These are phyloP conservation scores for Aureobasidium subglaciale DNA, from an alignment of 2,329 filamentous ascomycete species.

Conservation along the genomic window DNA sequence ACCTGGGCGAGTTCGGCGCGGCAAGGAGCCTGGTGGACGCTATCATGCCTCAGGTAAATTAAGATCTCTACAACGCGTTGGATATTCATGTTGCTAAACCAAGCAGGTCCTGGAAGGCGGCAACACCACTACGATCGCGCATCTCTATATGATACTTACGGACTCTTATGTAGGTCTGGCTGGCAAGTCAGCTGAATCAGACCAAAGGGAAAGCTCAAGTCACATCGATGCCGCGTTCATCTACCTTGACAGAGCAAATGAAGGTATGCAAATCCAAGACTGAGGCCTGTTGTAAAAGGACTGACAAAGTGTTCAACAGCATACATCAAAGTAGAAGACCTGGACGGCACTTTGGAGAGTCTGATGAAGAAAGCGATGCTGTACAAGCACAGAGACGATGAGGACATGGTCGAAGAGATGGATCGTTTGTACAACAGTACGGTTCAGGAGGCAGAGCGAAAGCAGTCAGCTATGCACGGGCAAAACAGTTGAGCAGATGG, in stretches of 20 bases:
- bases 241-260: constrained; percentile 25
- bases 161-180: constrained; percentile 76
- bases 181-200: constrained; percentile 40
- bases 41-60: constrained; percentile 61
- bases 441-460: constrained; percentile 14
- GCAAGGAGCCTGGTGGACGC: constrained; percentile 58
- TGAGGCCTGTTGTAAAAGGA: neutral
- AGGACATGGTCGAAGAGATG: constrained; percentile 17
- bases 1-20: constrained; percentile 62
- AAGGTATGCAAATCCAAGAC: constrained; percentile 24
- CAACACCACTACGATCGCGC: constrained; percentile 54
- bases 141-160: constrained; percentile 62
- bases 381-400: constrained; percentile 16
- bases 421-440: constrained; percentile 16
- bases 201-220: constrained; percentile 22
- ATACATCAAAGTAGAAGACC: constrained; percentile 61
- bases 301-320: constrained; percentile 30
- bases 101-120: constrained; percentile 56
- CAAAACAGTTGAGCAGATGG: neutral
- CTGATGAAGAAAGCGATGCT: constrained; percentile 66
- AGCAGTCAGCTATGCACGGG: constrained; percentile 10
- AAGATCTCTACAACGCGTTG: neutral
- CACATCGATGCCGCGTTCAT: constrained; percentile 23
- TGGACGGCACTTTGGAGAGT: constrained; percentile 66
- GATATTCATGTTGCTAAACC: neutral